phyloP scores from a whole-genome alignment of 2,329 filamentous ascomycete genomes.

The Colletotrichum abscissum region DNA sequence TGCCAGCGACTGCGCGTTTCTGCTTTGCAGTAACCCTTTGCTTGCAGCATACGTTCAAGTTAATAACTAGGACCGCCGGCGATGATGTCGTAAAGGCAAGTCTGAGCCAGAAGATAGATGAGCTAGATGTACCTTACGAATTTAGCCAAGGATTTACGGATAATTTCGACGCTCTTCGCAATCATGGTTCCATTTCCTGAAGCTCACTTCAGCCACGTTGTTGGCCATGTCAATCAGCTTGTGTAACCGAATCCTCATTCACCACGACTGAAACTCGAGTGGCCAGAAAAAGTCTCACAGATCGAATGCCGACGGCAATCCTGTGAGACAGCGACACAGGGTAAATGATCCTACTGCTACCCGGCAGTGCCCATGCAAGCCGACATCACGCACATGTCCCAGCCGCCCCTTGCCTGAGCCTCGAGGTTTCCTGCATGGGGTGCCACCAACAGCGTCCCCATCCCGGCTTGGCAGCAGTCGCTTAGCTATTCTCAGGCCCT shows the following conservation, averaged over 20 bases:
- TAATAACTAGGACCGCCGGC: slow-evolving; percentile 44
- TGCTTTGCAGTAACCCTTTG: slow-evolving; percentile 58
- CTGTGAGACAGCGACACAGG: neutral
- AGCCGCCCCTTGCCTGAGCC: neutral
- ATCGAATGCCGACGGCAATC: neutral
- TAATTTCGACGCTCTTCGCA: neutral
- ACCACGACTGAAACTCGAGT: neutral
- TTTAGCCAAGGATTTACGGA: neutral
- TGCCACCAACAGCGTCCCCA: neutral
- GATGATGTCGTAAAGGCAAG: slow-evolving; percentile 73
- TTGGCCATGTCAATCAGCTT: neutral
- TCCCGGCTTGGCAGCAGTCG: slow-evolving; percentile 1
- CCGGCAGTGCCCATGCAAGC: neutral
- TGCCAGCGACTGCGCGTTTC: slow-evolving; percentile 60
- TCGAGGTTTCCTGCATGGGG: neutral
- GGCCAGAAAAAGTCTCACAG: neutral
- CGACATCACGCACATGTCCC: neutral
- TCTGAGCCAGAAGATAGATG: slow-evolving; percentile 61
- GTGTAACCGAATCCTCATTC: neutral
- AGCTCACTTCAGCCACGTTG: neutral
- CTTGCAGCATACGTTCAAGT: slow-evolving; percentile 37
- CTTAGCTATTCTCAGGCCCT: neutral
- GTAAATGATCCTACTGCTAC: neutral
- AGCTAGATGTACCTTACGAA: neutral
- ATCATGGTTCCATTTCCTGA: neutral